phyloP scores from a whole-genome alignment of 2,329 filamentous ascomycete genomes.

The Alternaria angustiovoidea region DNA sequence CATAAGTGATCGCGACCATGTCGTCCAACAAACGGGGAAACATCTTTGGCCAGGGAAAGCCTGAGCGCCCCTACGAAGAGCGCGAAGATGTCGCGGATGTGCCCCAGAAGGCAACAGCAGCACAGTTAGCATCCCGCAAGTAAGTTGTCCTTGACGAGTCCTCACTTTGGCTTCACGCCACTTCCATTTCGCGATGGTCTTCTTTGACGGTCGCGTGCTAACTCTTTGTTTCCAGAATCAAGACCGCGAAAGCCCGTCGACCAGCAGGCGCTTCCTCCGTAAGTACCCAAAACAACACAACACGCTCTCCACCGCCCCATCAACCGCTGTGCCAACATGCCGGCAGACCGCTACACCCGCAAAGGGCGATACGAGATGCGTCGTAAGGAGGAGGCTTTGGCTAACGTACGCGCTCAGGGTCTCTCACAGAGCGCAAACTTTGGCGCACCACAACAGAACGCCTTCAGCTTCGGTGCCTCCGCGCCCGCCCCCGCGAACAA shows the following conservation, averaged over 20 bases:
- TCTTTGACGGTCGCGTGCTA: slow-evolving; percentile 22
- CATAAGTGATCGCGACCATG: slow-evolving; percentile 33
- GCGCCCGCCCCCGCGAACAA: slow-evolving; percentile 25
- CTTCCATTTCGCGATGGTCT: slow-evolving; percentile 1
- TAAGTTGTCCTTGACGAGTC: slow-evolving; percentile 51
- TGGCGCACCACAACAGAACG: slow-evolving; percentile 23
- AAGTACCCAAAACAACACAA: slow-evolving; percentile 27
- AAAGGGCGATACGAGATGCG: slow-evolving; percentile 19
- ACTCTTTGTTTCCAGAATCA: slow-evolving; percentile 37
- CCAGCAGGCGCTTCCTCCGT: slow-evolving; percentile 36
- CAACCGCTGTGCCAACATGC: slow-evolving; percentile 12
- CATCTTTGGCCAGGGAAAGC: slow-evolving; percentile 40
- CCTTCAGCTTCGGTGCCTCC: slow-evolving; percentile 37
- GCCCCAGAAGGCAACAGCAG: slow-evolving; percentile 61
- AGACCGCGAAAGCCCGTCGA: slow-evolving; percentile 36
- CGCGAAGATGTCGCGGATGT: slow-evolving; percentile 53
- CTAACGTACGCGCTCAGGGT: slow-evolving; percentile 34
- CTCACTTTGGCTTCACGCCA: background rate
- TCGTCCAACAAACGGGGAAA: slow-evolving; percentile 38
- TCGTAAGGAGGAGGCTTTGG: slow-evolving; percentile 16
- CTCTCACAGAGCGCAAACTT: slow-evolving; percentile 35
- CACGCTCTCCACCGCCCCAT: slow-evolving; percentile 7
- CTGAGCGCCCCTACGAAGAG: slow-evolving; percentile 39
- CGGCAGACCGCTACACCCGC: slow-evolving; percentile 13
- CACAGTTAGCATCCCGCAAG: slow-evolving; percentile 64